phyloP scores from a whole-genome alignment of 768 basidiomycete species.

The Leccinum imitatum region DNA sequence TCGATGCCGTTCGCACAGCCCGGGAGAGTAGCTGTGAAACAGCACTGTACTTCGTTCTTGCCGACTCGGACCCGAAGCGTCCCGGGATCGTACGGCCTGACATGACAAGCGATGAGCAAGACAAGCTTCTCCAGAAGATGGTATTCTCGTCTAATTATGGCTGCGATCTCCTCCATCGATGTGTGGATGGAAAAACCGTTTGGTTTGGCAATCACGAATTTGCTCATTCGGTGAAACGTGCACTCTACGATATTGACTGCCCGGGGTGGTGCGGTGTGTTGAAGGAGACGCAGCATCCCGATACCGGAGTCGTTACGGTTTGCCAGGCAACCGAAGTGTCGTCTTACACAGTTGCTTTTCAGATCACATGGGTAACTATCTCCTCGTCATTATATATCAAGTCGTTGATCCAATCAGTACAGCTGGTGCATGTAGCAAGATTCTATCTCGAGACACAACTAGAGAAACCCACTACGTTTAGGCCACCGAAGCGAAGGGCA shows the following conservation, averaged over 20 bases:
- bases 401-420: background rate
- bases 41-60: background rate
- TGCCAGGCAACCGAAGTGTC: background rate
- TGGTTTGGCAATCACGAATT: background rate
- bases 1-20: background rate
- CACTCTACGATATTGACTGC: background rate
- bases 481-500: background rate
- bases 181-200: background rate
- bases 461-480: background rate
- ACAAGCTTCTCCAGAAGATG: background rate
- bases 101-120: background rate
- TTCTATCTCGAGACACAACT: background rate
- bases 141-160: background rate
- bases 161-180: background rate
- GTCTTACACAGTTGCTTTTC: background rate
- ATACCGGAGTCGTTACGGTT: background rate
- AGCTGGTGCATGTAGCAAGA: background rate
- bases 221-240: background rate
- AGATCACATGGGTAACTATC: background rate
- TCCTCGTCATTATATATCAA: background rate
- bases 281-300: background rate
- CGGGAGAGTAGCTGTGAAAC: background rate
- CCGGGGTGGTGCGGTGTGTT: background rate
- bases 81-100: background rate
- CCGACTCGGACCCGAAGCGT: background rate